phyloP scores from a whole-genome alignment of 2,329 filamentous ascomycete genomes.

The Calonectria henricotiae region DNA sequence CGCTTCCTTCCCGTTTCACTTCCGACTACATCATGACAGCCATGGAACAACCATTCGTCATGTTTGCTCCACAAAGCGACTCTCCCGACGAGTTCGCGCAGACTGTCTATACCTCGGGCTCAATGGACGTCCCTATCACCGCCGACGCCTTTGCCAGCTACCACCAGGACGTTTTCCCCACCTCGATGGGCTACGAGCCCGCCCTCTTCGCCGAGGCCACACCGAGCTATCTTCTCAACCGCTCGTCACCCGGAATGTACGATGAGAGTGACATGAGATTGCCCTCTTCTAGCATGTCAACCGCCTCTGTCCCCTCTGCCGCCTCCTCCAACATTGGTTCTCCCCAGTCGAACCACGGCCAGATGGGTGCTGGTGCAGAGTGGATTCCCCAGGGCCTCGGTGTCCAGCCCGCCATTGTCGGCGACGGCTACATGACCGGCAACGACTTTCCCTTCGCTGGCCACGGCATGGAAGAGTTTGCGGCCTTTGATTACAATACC shows the following conservation, averaged over 20 bases:
- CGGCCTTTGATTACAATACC: slow-evolving; percentile 65
- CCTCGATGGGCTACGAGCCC: slow-evolving; percentile 64
- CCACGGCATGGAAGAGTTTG: slow-evolving; percentile 67
- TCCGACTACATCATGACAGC: slow-evolving; percentile 51
- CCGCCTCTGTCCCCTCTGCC: slow-evolving; percentile 74
- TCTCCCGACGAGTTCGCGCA: slow-evolving; percentile 61
- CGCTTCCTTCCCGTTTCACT: slow-evolving; percentile 30
- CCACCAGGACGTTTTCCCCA: slow-evolving; percentile 57
- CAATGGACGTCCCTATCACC: slow-evolving; percentile 67
- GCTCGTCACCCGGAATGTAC: slow-evolving; percentile 67
- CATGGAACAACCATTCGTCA: slow-evolving; percentile 53
- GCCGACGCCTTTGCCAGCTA: slow-evolving; percentile 65
- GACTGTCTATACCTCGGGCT: slow-evolving; percentile 58
- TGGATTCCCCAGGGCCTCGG: slow-evolving; percentile 72
- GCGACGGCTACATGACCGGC: slow-evolving; percentile 69
- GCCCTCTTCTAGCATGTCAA: slow-evolving; percentile 74
- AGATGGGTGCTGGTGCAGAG: slow-evolving; percentile 72
- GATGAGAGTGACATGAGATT: slow-evolving; percentile 69
- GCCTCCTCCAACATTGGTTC: slow-evolving; percentile 79
- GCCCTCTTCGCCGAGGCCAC: slow-evolving; percentile 65
- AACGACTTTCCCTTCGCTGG: slow-evolving; percentile 71
- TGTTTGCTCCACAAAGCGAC: slow-evolving; percentile 54
- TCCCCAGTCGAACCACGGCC: slow-evolving; percentile 75
- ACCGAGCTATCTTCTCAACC: slow-evolving; percentile 63
- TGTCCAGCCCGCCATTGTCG: slow-evolving; percentile 76